phyloP scores from a whole-genome alignment of 176 grass and related monocot species.

The Tillandsia leiboldiana region DNA sequence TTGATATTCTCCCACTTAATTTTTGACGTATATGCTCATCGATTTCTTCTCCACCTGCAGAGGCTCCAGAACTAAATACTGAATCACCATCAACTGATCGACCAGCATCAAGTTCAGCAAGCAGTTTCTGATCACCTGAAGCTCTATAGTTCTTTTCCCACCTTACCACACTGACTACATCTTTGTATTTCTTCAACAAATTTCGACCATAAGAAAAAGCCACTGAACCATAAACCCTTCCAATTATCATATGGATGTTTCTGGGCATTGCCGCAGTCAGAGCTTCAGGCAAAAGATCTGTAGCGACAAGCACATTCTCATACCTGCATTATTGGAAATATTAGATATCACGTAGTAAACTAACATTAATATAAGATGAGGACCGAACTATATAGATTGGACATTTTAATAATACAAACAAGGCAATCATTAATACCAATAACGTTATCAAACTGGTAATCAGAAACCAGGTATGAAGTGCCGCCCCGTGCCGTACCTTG shows the following conservation, averaged over 20 bases:
- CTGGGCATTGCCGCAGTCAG: constrained; percentile 57
- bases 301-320: constrained; percentile 71
- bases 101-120: constrained; percentile 87
- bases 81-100: constrained; percentile 68
- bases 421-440: not conserved
- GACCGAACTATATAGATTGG: not conserved
- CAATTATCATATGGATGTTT: constrained; percentile 35
- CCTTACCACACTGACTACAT: constrained; percentile 55
- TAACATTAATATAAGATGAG: not conserved
- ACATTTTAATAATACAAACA: not conserved
- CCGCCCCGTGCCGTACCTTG: no score
- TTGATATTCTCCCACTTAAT: constrained; percentile 55
- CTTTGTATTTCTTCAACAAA: constrained; percentile 86
- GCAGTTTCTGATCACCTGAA: constrained; percentile 69
- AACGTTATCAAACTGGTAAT: no score
- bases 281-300: constrained; percentile 78
- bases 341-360: not conserved
- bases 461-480: no score
- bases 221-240: constrained; percentile 43
- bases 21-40: constrained; percentile 85
- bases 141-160: constrained; percentile 84
- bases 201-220: constrained; percentile 76
- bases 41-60: constrained; percentile 49
- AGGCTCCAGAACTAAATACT: constrained; percentile 44
- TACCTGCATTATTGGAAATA: constrained; percentile 38